Base-by-base conservation (phyloP, 2,329 filamentous ascomycete species). In the Lecanosticta acicola region DNA sequence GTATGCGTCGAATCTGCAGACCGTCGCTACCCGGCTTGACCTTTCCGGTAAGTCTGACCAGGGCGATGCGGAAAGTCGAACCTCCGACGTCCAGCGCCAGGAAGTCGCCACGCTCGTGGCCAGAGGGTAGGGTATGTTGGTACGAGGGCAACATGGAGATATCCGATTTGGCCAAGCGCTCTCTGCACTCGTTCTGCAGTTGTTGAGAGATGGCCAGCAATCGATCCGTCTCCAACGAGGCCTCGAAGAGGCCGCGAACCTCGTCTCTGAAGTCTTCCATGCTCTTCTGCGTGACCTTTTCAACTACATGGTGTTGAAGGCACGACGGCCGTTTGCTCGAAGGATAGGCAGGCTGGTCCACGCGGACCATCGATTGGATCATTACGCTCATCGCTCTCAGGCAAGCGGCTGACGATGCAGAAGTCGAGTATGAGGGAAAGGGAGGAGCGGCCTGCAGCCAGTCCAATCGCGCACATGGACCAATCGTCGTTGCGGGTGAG, bases 101-200 rank as follows among this genome's bases (percentile, higher is more conserved):
- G 57, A 75, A 81, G 11, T 78, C 78, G 7, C 80, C 80, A 39
- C 65, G 69, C 61, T 84, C 80, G 39, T 70, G 61, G 3, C 80
- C 80, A 3, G 73, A 75, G 1, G 80, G 80, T 4, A 83, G 67
- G 14, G 75, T 75, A 59, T 81, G 72, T 60, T 77, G 80, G 66
- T 80, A 82, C 3, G 80, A 83, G 2, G 80, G 80, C 43, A 83
- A 68, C 80, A 84, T 83, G 65, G 76, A 80, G 47, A 77, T 74
- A 18, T 77, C 71, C 61, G 75, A 80, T 34, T 70, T 67, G 54
- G 76, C 71, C 21, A 82, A 66, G 54, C 75, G 76, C 41, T 73
- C 68, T 41, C 68, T 66, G 55, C 81, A 80, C 55, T 82, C 77
- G 18, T 67, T 65, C 49, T 71, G 68, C 49, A 76, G 59, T 47